Evolutionary conservation across 441 rosid species (phyloP).

Genomic region (Erysimum pusillum): DNA sequence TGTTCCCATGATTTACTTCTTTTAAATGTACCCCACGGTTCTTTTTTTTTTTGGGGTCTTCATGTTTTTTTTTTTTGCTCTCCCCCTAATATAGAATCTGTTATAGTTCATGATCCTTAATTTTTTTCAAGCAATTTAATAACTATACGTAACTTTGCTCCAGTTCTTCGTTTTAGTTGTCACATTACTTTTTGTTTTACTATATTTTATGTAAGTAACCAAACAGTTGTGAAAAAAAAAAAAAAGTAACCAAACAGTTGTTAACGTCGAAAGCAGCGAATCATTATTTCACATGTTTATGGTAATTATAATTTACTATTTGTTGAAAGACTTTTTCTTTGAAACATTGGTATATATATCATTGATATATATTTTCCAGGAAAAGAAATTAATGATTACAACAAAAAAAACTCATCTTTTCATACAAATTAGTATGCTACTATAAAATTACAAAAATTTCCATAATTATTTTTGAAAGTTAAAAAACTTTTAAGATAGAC

Average conservation of each 20-base stretch:
- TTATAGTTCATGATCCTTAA: not conserved
- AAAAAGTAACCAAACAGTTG: not conserved
- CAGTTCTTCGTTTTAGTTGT: not conserved
- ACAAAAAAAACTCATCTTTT: not conserved
- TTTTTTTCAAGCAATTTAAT: not conserved
- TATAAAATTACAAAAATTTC: not conserved
- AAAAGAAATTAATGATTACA: constrained; percentile 1
- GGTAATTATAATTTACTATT: constrained; percentile 4
- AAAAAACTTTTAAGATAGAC: not conserved
- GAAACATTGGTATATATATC: not conserved
- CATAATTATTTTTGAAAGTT: not conserved
- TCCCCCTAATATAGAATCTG: not conserved
- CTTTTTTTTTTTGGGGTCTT: not conserved
- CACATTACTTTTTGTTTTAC: too few relatives aligned
- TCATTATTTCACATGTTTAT: constrained; percentile 2
- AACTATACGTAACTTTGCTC: not conserved
- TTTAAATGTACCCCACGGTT: constrained; percentile 16
- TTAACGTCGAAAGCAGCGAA: not conserved
- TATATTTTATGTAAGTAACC: not conserved
- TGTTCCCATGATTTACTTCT: constrained; percentile 28
- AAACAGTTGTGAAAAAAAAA: constrained; percentile 1
- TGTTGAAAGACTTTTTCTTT: not conserved
- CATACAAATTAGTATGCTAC: not conserved
- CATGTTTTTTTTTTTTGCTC: not conserved
- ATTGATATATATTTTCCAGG: not conserved